Evolutionary conservation across 1,284 basidiomycete genomes (phyloP), one percentile per base, ranked within the genome.

Genomic region (Pholiota adiposa): DNA sequence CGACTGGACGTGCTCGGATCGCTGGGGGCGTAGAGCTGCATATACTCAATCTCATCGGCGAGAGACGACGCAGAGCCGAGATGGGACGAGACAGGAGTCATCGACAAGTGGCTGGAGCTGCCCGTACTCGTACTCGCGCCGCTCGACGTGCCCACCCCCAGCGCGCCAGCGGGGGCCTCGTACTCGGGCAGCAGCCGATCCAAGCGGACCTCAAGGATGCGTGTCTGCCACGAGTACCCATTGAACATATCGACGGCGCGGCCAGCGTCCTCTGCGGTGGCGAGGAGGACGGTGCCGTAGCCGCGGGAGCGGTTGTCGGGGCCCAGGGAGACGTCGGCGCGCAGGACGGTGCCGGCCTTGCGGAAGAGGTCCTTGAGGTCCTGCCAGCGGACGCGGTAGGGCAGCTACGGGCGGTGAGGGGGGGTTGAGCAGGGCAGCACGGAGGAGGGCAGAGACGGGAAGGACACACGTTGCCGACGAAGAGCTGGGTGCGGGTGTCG

Each of bases 351-450:
- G 50, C 97, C 97, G 1, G 95, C 93, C 66, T 93, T 91, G 52
- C 97, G 89, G 75, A 98, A 98, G 51, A 98, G 86, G 74, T 98
- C 97, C 71, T 99, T 98, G 65, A 99, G 82, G 73, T 99, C 97
- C 78, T 98, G 96, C 96, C 96, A 98, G 64, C 94, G 88, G 29
- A 96, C 94, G 64, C 93, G 85, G 77, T 95, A 95, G 0, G 95
- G 94, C 16, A 97, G 84, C 91, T 95, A 75, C 29, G 51, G 36
- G 56, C 33, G 36, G 59, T n/a, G n/a, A n/a, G 52, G 55, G 48
- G 19, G 43, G 21, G 34, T 50, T 62, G 53, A 66, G 59, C 21
- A 54, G 40, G 55, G 50, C 29, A 43, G 58, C 43, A 53, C 41
- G 23, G 12, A 50, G 55, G 27, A 11, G 51, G 55, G 6, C 41